Conservation (phyloP, 208 protist genomes). For the Phytomonas francai region DNA sequence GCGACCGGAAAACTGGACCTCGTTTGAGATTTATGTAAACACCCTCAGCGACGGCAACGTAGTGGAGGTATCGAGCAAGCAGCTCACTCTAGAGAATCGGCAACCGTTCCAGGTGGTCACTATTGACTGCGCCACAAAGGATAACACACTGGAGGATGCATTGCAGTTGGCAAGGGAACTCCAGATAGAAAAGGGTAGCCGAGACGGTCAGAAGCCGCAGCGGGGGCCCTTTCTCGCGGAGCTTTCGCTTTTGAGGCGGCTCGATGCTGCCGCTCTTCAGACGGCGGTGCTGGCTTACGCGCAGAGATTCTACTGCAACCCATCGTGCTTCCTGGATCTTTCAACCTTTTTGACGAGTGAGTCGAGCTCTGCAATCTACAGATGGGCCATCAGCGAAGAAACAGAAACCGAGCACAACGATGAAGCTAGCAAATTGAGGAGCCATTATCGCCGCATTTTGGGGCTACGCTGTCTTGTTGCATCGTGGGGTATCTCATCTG, state of each 20-base stretch:
- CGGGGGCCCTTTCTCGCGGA: constrained; percentile 80
- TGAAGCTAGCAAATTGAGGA: constrained; percentile 13
- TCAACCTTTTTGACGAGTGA: constrained; percentile 61
- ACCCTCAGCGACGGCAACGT: constrained; percentile 20
- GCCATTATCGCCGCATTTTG: constrained; percentile 55
- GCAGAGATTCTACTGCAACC: constrained; percentile 59
- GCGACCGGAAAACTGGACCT: constrained; percentile 75
- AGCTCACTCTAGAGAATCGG: constrained; percentile 14
- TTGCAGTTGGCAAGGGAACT: constrained; percentile 35
- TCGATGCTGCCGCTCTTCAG: constrained; percentile 22
- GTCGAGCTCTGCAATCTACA: constrained; percentile 41
- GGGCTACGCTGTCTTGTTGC: constrained; percentile 67
- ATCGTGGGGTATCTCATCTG: constrained; percentile 33
- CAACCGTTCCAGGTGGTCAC: constrained; percentile 18
- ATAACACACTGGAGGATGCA: constrained; percentile 38
- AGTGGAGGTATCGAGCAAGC: neutral
- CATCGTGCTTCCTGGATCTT: constrained; percentile 78
- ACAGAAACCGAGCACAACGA: neutral
- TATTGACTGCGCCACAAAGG: constrained; percentile 25
- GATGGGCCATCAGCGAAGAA: constrained; percentile 30
- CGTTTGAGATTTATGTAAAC: constrained; percentile 53
- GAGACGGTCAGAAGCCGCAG: constrained; percentile 26
- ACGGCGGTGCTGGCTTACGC: constrained; percentile 49
- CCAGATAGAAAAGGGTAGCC: constrained; percentile 18
- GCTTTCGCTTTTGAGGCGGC: constrained; percentile 44